Conservation (phyloP, 805 yeast species). For the Wickerhamiella allomyrinae region DNA sequence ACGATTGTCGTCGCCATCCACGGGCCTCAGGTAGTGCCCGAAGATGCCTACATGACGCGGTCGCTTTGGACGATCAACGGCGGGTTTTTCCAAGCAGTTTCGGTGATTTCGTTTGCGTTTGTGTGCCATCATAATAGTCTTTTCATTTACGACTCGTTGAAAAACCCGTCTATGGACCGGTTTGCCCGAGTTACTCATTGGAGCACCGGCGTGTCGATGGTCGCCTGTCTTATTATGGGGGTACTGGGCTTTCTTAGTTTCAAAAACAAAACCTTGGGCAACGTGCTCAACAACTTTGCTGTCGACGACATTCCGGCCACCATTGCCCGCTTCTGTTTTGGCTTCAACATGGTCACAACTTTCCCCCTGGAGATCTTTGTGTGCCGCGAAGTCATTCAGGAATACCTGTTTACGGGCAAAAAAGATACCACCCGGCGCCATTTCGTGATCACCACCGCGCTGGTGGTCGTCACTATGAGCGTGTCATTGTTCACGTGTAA, state of each 20-base stretch:
- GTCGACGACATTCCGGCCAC: slow-evolving; percentile 60
- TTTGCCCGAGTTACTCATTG: slow-evolving; percentile 70
- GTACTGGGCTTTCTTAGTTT: slow-evolving; percentile 64
- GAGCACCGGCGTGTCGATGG: slow-evolving; percentile 67
- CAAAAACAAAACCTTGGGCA: slow-evolving; percentile 70
- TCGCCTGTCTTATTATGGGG: slow-evolving; percentile 67
- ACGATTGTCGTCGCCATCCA: slow-evolving; percentile 56
- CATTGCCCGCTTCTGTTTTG: slow-evolving; percentile 80
- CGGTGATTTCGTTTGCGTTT: slow-evolving; percentile 89
- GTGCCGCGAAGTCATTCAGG: slow-evolving; percentile 72
- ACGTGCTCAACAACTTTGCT: slow-evolving; percentile 76
- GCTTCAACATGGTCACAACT: slow-evolving; percentile 83
- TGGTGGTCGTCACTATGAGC: slow-evolving; percentile 57
- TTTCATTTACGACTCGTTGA: slow-evolving; percentile 73
- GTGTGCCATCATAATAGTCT: slow-evolving; percentile 94
- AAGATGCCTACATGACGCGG: slow-evolving; percentile 25
- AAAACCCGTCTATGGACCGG: slow-evolving; percentile 58
- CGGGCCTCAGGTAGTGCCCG: slow-evolving; percentile 43
- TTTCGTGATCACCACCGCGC: slow-evolving; percentile 44
- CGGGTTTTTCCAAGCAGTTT: slow-evolving; percentile 72
- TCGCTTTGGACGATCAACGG: slow-evolving; percentile 35
- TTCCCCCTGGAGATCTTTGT: slow-evolving; percentile 86
- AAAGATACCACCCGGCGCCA: slow-evolving; percentile 30
- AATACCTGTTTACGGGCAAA: slow-evolving; percentile 32
- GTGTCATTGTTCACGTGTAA: slow-evolving; percentile 73